Base-by-base conservation (phyloP, 306 rosid species). In the Quillaja saponaria region DNA sequence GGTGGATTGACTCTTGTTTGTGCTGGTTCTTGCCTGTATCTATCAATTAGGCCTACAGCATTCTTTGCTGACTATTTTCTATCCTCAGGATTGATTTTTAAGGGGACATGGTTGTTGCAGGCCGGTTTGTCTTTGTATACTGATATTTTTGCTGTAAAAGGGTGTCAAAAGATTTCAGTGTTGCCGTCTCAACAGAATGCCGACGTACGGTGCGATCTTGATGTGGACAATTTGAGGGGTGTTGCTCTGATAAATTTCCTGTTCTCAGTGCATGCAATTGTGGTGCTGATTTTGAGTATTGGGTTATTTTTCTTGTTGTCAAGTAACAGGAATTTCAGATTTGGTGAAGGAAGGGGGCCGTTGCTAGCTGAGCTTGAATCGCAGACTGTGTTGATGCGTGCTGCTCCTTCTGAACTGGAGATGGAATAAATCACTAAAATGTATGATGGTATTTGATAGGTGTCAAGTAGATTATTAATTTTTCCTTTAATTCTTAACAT, bases 21-120 rank as follows among this genome's bases (percentile, higher is more conserved):
- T 21, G 85, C 95, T 15, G 74, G 38, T 67, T 58, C 82, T 41
- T 86, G 84, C 58, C 17, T 91, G 44, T 88, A 73, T 68, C 71
- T 91, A 20, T 81, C 98, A 0, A 34, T 75, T 31, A 79, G 72
- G 62, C 96, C 90, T 3, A 37, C 71, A 17, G 82, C 96, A 0
- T 91, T 88, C 56, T 82, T 84, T 15, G 92, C 96, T 1, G 98
- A 91, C 48, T 88, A 86, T 61, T 53, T 86, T 20, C 79, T 91
- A 41, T 88, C 83, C 8, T 78, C 69, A 8, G 95, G 87, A 1
- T 44, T 91, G 82, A 72, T 83, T 50, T 84, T 91, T 9, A 91
- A 91, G 79, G 98, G 85, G 0, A 84, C 90, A 10, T 91, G 98
- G 98, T 33, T 91, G 51, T 45, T 91, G 64, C 98, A 91, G 63